Evolutionary conservation across 306 rosid species (phyloP).

Genomic region (Cicer bijugum): DNA sequence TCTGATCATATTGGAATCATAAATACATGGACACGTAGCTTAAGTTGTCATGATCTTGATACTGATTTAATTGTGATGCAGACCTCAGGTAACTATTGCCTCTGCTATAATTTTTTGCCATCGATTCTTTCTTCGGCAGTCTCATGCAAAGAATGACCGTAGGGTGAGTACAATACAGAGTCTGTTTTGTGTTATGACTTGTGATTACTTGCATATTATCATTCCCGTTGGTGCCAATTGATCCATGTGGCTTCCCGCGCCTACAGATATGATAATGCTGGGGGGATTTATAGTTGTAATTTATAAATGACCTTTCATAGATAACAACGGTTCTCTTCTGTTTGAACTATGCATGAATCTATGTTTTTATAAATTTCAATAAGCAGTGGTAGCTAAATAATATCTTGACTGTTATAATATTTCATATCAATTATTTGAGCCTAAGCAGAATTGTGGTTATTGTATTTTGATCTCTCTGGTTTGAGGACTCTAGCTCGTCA

Average conservation of each 20-base stretch:
- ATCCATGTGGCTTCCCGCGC: neutral
- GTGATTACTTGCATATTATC: slow-evolving; percentile 19
- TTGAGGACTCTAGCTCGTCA: neutral
- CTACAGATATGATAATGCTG: neutral
- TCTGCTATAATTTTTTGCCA: slow-evolving; percentile 94
- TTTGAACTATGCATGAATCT: neutral
- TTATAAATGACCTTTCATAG: neutral
- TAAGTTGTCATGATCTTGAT: slow-evolving; percentile 20
- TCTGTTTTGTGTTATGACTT: slow-evolving; percentile 20
- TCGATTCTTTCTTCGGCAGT: slow-evolving; percentile 92
- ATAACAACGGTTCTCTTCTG: neutral
- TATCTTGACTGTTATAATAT: neutral
- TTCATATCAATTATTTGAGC: neutral
- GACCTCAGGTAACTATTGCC: slow-evolving; percentile 97
- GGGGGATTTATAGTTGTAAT: neutral
- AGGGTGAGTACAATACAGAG: slow-evolving; percentile 63
- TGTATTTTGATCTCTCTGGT: slow-evolving; percentile 2
- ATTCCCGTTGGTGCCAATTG: neutral
- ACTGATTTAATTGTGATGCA: slow-evolving; percentile 53
- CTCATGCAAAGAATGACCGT: slow-evolving; percentile 94
- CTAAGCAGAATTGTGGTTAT: neutral
- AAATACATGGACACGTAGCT: slow-evolving; percentile 5
- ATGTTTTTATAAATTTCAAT: neutral
- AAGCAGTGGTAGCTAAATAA: neutral
- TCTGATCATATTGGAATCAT: slow-evolving; percentile 6